Conservation (phyloP, 2,329 filamentous ascomycete genomes). For the Pezizomycotina sp. region DNA sequence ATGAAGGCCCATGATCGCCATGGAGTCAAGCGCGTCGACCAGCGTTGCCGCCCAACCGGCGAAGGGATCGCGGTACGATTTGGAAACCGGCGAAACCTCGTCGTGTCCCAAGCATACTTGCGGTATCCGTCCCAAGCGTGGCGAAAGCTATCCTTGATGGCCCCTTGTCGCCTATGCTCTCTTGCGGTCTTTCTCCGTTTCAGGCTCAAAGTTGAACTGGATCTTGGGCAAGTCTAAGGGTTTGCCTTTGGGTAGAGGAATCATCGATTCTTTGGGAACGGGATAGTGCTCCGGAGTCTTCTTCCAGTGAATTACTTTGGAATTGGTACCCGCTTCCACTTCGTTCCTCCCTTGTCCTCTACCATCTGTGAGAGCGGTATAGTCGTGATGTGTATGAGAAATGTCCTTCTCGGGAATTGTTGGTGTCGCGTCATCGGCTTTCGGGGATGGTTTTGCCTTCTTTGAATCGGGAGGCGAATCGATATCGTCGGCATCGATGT, state of each 20-base stretch:
- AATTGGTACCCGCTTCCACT: not conserved
- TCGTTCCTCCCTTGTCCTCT: not conserved
- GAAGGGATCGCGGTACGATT: slow-evolving; percentile 58
- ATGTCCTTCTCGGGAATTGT: not conserved
- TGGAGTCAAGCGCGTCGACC: slow-evolving; percentile 64
- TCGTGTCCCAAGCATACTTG: slow-evolving; percentile 67
- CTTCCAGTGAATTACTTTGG: slow-evolving; percentile 59
- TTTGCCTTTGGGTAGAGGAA: slow-evolving; percentile 55
- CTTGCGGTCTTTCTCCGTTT: slow-evolving; percentile 42
- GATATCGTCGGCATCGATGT: no score
- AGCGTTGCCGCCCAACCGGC: slow-evolving; percentile 81
- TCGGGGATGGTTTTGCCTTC: slow-evolving; percentile 2
- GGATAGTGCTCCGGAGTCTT: slow-evolving; percentile 65
- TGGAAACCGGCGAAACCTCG: slow-evolving; percentile 60
- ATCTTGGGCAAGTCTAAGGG: slow-evolving; percentile 57
- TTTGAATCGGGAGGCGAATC: not conserved
- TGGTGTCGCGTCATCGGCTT: slow-evolving; percentile 3
- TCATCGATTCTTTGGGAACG: slow-evolving; percentile 51
- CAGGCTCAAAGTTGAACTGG: slow-evolving; percentile 54
- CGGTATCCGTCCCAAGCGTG: slow-evolving; percentile 74
- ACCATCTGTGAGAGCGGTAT: not conserved
- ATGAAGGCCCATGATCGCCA: slow-evolving; percentile 71
- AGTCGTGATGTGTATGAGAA: not conserved
- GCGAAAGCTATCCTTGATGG: slow-evolving; percentile 57
- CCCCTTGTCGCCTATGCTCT: slow-evolving; percentile 47